A percentile compares a stretch with the other conserved stretches of the same genome.
Conservation (phyloP, 2,329 filamentous ascomycete genomes). For the Camillea tinctor region DNA sequence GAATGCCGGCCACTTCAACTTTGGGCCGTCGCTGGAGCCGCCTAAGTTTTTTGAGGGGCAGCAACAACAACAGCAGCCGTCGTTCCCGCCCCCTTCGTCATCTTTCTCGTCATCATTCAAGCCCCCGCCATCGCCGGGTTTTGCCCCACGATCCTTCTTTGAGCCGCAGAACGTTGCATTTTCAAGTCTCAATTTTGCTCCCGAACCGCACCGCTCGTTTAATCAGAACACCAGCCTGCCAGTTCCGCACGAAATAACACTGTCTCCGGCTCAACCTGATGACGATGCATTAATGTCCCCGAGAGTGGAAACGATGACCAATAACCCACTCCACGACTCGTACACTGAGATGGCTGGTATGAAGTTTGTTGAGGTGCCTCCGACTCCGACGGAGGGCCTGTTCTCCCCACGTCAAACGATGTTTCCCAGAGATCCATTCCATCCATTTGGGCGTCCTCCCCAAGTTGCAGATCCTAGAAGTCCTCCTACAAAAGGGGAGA, state of each 20-base stretch:
- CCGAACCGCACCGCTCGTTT: conserved; percentile 24
- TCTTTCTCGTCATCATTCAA: conserved; percentile 32
- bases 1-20: conserved; percentile 41
- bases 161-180: conserved; percentile 42
- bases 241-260: conserved; percentile 34
- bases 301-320: conserved; percentile 69
- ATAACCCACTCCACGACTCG: conserved; percentile 59
- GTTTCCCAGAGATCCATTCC: conserved; percentile 55
- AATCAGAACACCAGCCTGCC: conserved; percentile 16
- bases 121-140: conserved; percentile 39
- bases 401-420: conserved; percentile 53
- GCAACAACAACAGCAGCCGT: conserved; percentile 10
- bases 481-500: conserved; percentile 71
- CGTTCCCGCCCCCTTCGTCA: conserved; percentile 26
- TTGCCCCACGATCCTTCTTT: conserved; percentile 40
- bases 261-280: conserved; percentile 37
- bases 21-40: conserved; percentile 34
- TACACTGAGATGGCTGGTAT: conserved; percentile 45
- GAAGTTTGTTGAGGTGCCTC: conserved; percentile 52
- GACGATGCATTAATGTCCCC: conserved; percentile 67
- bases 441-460: conserved; percentile 49
- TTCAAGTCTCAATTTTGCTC: conserved; percentile 35
- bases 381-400: conserved; percentile 50
- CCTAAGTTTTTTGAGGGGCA: conserved; percentile 35
- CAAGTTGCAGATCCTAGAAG: conserved; percentile 67